Conservation (phyloP, 345 rosid species). For the Eutrema yunnanense region DNA sequence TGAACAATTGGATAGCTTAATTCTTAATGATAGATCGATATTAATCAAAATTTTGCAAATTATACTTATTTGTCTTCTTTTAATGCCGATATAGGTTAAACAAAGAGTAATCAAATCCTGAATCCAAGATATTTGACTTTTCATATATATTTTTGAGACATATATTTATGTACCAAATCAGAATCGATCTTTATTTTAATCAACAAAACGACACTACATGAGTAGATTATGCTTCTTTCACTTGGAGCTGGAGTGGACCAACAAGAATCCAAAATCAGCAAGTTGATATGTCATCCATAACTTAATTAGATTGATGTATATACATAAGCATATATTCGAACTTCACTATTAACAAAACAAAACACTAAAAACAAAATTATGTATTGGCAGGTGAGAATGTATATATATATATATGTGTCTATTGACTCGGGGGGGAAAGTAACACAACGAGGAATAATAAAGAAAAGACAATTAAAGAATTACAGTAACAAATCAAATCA, state of each 20-base stretch:
- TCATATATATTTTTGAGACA: not conserved
- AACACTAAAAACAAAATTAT: not conserved
- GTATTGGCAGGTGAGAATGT: not conserved
- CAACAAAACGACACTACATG: conserved; percentile 2
- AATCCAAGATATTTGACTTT: not conserved
- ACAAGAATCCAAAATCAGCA: conserved; percentile 18
- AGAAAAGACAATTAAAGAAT: not conserved
- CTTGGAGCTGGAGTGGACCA: conserved; percentile 15
- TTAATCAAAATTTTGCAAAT: not conserved
- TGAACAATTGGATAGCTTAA: too few species aligned
- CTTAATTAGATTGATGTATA: conserved; percentile 5
- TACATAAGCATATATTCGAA: conserved; percentile 29
- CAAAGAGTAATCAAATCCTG: not conserved
- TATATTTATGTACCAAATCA: not conserved
- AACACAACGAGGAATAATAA: conserved; percentile 23
- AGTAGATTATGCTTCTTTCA: conserved; percentile 8
- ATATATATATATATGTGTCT: not conserved
- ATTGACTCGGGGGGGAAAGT: not conserved
- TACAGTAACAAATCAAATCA: conserved; percentile 19
- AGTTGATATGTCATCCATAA: conserved; percentile 17
- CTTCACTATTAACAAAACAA: conserved; percentile 6
- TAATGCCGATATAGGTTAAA: not conserved
- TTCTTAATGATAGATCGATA: too few species aligned
- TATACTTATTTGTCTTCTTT: not conserved
- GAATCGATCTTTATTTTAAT: not conserved